Conservation (phyloP, 2,329 filamentous ascomycete genomes). For the Epicoccum sorghinum region DNA sequence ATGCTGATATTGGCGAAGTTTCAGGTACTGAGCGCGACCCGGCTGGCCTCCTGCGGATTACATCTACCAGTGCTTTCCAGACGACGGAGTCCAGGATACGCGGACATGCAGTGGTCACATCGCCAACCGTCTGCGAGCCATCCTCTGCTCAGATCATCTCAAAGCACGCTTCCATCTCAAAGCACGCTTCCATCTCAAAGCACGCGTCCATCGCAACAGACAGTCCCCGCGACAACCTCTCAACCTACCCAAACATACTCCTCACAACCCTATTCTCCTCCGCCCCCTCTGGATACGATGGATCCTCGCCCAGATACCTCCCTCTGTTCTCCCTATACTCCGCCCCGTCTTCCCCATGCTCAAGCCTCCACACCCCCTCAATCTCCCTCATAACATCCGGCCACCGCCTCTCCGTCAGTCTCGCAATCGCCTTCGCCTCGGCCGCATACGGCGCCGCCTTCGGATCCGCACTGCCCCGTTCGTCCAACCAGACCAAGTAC, state of each 20-base stretch:
- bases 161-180: too few species aligned
- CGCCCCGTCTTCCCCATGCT: slow-evolving; percentile 13
- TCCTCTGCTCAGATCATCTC: too few species aligned
- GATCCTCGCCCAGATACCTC: slow-evolving; percentile 19
- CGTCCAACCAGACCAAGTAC: slow-evolving; percentile 26
- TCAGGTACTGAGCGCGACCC: too few species aligned
- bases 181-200: too few species aligned
- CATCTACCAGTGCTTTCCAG: too few species aligned
- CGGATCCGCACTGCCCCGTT: slow-evolving; percentile 12
- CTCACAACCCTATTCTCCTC: background rate
- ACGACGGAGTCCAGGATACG: too few species aligned
- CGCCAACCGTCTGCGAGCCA: too few species aligned
- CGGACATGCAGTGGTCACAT: too few species aligned
- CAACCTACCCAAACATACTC: slow-evolving; percentile 17
- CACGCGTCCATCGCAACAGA: too few species aligned
- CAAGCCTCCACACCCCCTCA: slow-evolving; percentile 18
- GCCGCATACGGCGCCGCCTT: slow-evolving; percentile 4
- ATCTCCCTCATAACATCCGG: slow-evolving; percentile 23
- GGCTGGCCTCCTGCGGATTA: too few species aligned
- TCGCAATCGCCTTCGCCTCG: slow-evolving; percentile 18
- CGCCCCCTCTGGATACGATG: background rate
- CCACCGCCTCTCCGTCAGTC: slow-evolving; percentile 7
- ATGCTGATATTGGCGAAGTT: too few species aligned
- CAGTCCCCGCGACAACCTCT: too few species aligned
- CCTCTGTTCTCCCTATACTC: slow-evolving; percentile 13